Percentiles rank a stretch among this genome's conserved stretches.
Evolutionary conservation across 768 basidiomycete genomes (phyloP).

Genomic region (Macrolepiota albuminosa): DNA sequence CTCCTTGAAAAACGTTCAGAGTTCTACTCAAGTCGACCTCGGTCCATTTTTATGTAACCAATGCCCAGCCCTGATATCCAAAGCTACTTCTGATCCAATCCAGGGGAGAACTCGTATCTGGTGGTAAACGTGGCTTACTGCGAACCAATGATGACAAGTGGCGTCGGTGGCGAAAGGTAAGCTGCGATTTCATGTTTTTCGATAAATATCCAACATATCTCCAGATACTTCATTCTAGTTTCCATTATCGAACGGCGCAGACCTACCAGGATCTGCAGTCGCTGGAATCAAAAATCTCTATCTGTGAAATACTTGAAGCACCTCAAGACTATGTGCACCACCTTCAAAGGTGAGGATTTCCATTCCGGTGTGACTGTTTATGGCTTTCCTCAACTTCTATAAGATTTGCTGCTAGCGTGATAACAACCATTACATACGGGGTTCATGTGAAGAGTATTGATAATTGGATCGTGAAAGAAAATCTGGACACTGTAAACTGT

Average conservation of each 20-base stretch:
- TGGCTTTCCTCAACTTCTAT: not conserved
- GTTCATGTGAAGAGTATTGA: conserved; percentile 37
- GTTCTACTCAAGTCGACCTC: conserved; percentile 43
- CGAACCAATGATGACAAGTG: conserved; percentile 38
- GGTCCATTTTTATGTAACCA: conserved; percentile 36
- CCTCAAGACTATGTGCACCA: conserved; percentile 36
- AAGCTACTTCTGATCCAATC: not conserved
- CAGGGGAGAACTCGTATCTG: conserved; percentile 42
- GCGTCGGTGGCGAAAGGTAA: conserved; percentile 44
- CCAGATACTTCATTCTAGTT: conserved; percentile 40
- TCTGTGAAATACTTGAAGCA: conserved; percentile 35
- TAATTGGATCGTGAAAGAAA: conserved; percentile 44
- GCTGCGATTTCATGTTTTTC: not conserved
- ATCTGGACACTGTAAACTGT: conserved; percentile 40
- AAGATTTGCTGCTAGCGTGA: conserved; percentile 42
- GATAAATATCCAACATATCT: not conserved
- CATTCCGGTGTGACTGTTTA: not conserved
- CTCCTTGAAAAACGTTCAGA: conserved; percentile 43
- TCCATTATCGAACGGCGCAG: conserved; percentile 36
- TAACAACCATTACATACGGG: conserved; percentile 40
- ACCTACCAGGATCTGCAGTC: conserved; percentile 43
- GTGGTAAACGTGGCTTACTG: conserved; percentile 42
- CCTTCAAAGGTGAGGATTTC: conserved; percentile 28
- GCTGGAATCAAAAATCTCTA: conserved; percentile 39
- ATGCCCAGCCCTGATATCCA: not conserved